phyloP scores from a whole-genome alignment of 2,329 filamentous ascomycete genomes.

The Xylaria sp. region DNA sequence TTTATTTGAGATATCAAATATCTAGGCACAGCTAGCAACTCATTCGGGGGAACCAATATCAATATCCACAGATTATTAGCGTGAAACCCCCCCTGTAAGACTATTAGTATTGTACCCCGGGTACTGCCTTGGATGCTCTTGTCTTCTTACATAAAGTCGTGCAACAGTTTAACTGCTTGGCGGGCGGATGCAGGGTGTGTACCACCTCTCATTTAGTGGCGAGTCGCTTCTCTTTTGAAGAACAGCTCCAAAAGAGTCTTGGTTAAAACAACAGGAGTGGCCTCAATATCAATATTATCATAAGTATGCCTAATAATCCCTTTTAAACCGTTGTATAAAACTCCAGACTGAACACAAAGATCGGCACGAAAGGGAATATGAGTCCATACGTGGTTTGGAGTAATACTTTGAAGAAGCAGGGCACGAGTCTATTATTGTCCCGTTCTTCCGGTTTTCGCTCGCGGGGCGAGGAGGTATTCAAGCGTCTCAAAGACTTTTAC shows the following conservation, averaged over 20 bases:
- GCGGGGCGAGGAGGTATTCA: no score
- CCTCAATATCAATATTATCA: neutral
- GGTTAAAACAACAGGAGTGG: neutral
- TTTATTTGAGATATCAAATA: neutral
- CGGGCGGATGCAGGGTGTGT: no score
- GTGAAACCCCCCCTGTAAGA: neutral
- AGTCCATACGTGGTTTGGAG: neutral
- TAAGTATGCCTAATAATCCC: neutral
- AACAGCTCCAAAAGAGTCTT: neutral
- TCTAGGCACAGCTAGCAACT: neutral
- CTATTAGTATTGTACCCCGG: neutral
- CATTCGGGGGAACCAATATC: neutral
- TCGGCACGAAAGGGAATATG: neutral
- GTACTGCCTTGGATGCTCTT: neutral
- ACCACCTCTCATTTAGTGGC: neutral
- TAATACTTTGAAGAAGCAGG: no score
- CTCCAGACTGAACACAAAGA: neutral
- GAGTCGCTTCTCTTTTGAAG: neutral
- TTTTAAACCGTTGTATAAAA: neutral
- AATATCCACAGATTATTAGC: neutral
- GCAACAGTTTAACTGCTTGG: neutral
- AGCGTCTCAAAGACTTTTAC: no score
- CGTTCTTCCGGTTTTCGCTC: no score
- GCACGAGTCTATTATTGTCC: no score
- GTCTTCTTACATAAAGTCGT: neutral